Conservation (phyloP, 345 rosid species). For the Anastatica hierochuntica region DNA sequence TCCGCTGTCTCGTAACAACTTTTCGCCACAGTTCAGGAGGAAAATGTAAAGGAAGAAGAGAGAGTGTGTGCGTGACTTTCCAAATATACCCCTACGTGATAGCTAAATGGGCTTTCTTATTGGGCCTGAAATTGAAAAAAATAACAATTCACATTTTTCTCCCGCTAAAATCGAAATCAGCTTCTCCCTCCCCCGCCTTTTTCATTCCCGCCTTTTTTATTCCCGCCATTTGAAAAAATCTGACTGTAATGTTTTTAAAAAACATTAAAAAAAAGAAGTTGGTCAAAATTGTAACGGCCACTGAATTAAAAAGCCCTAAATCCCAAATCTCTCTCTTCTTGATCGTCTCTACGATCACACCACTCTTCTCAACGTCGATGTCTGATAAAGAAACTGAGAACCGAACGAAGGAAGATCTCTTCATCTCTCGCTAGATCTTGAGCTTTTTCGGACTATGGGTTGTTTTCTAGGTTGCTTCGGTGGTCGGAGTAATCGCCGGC, state of each 20-base stretch:
- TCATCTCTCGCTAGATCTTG: conserved; percentile 1
- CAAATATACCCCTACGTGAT: conserved; percentile 11
- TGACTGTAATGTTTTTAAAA: no score
- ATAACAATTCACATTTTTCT: no score
- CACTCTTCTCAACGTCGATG: conserved; percentile 21
- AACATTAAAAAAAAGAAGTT: no score
- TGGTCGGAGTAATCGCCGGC: conserved; percentile 53
- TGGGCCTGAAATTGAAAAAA: no score
- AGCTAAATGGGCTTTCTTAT: no score
- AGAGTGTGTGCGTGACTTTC: conserved; percentile 14
- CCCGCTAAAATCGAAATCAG: no score
- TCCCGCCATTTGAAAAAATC: no score
- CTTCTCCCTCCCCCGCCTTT: no score
- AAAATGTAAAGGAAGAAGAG: no score
- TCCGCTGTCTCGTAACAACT: conserved; percentile 7
- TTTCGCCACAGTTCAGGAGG: conserved; percentile 20
- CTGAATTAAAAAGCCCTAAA: conserved; percentile 13
- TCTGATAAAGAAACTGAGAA: neutral
- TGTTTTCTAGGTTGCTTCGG: conserved; percentile 87
- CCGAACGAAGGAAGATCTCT: neutral
- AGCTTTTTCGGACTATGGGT: conserved; percentile 37
- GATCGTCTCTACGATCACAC: no score
- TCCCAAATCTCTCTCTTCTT: conserved; percentile 18
- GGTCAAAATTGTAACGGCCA: conserved; percentile 48
- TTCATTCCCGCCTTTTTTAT: no score